Conservation (phyloP, 176 grass and related monocot species). For the Aegilops sharonensis region DNA sequence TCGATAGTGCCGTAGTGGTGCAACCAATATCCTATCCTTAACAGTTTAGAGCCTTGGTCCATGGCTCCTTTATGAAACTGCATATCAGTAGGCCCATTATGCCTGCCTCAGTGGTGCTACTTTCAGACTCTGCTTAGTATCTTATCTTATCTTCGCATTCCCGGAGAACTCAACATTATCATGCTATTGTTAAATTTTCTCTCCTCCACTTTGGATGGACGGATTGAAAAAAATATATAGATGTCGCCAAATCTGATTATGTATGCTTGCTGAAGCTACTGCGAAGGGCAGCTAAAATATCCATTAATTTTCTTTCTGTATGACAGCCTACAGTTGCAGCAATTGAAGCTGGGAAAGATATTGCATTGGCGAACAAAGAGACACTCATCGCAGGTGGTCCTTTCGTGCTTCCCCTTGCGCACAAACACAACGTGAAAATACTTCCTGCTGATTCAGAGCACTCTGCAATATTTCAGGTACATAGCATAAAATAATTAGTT, state of each 20-base stretch:
- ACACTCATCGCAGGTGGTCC: conserved; percentile 97
- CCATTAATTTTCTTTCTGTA: conserved; percentile 16
- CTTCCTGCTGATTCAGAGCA: conserved; percentile 99
- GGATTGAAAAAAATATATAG: background rate
- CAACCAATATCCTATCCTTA: conserved; percentile 29
- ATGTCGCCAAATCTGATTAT: background rate
- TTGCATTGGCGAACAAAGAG: conserved; percentile 96
- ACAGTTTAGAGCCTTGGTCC: conserved; percentile 28
- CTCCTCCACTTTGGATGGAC: background rate
- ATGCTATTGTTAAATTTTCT: background rate
- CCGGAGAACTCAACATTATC: background rate
- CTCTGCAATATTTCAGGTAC: conserved; percentile 99
- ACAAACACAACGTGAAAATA: conserved; percentile 96
- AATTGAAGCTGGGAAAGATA: conserved; percentile 96
- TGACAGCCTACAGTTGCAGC: conserved; percentile 90
- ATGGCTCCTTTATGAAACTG: conserved; percentile 18
- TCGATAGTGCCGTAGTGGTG: conserved; percentile 2
- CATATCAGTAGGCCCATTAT: conserved; percentile 16
- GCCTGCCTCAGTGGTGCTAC: conserved; percentile 18
- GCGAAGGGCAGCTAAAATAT: background rate
- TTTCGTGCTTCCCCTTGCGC: conserved; percentile 96
- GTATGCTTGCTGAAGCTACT: background rate
- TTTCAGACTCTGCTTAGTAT: conserved; percentile 16
- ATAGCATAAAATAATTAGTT: conserved; percentile 8
- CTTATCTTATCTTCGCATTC: conserved; percentile 7